Evolutionary conservation across 768 basidiomycete genomes (phyloP).

Genomic region (Boletus bicolor): DNA sequence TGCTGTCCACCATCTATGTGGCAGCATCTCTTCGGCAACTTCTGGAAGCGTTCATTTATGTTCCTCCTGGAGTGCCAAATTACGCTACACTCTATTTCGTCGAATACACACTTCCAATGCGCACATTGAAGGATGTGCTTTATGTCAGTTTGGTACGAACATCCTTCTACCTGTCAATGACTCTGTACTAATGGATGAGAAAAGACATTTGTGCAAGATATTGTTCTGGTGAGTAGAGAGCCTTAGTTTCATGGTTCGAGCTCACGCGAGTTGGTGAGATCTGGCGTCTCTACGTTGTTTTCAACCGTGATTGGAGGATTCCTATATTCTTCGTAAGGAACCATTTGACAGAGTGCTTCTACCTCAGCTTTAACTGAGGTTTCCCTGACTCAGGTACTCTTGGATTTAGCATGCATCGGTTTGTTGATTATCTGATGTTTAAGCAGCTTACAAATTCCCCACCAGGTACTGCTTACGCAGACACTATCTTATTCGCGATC

Average conservation of each 20-base stretch:
- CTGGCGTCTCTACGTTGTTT: conserved; percentile 26
- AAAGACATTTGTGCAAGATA: conserved; percentile 17
- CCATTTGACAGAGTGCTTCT: neutral
- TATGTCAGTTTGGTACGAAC: conserved; percentile 15
- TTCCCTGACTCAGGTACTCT: conserved; percentile 12
- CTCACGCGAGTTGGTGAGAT: conserved; percentile 5
- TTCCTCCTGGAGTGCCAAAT: conserved; percentile 1
- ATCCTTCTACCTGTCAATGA: neutral
- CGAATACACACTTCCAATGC: conserved; percentile 9
- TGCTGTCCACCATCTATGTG: conserved; percentile 8
- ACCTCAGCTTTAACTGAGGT: neutral
- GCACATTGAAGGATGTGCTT: conserved; percentile 13
- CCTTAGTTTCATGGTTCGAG: neutral
- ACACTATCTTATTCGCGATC: conserved; percentile 8
- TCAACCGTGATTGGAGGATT: conserved; percentile 19
- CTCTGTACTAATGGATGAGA: neutral
- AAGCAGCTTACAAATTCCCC: neutral
- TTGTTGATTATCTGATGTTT: neutral
- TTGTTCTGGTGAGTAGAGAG: conserved; percentile 9
- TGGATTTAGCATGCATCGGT: conserved; percentile 22
- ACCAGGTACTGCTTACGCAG: conserved; percentile 9
- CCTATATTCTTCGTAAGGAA: conserved; percentile 17
- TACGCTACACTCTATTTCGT: conserved; percentile 14
- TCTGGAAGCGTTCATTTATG: conserved; percentile 16
- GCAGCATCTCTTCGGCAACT: conserved; percentile 16